These are phyloP conservation scores for Camelina hispida DNA, from an alignment of 345 rosid genomes.

Conservation along the genomic window DNA sequence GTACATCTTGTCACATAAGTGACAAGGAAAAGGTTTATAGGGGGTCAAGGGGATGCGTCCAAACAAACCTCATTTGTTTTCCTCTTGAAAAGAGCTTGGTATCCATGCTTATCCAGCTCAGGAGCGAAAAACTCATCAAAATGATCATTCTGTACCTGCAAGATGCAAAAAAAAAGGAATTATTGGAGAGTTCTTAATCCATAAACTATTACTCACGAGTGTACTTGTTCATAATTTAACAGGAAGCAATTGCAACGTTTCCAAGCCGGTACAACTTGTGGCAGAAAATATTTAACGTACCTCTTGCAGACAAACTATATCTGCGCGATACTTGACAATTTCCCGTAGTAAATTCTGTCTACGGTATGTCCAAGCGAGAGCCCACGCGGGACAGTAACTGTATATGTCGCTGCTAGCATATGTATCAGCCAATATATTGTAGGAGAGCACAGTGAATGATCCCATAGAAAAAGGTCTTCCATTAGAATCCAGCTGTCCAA, in stretches of 20 bases:
- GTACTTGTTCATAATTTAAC: not conserved
- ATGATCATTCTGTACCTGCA: slow-evolving; percentile 95
- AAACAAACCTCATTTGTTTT: slow-evolving; percentile 83
- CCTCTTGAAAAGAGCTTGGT: slow-evolving; percentile 85
- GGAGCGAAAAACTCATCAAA: slow-evolving; percentile 88
- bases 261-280: not conserved
- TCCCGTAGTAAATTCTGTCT: slow-evolving; percentile 90
- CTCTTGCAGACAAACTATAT: slow-evolving; percentile 97
- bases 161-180: slow-evolving; percentile 29
- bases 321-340: slow-evolving; percentile 90
- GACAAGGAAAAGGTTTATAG: not conserved
- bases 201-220: too few species aligned
- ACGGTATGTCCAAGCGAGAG: slow-evolving; percentile 97
- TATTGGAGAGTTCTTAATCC: not conserved
- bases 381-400: slow-evolving; percentile 97
- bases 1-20: slow-evolving; percentile 16
- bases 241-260: slow-evolving; percentile 6
- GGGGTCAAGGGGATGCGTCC: slow-evolving; percentile 1
- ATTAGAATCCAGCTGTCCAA: slow-evolving; percentile 71
- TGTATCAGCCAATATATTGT: slow-evolving; percentile 87
- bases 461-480: slow-evolving; percentile 72
- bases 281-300: slow-evolving; percentile 44
- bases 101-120: slow-evolving; percentile 96
- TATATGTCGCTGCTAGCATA: slow-evolving; percentile 78
- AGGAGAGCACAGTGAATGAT: slow-evolving; percentile 88